Evolutionary conservation across 2,329 filamentous ascomycete species (phyloP), one percentile per base, ranked within the genome.

Genomic region (Boeremia lycopersici): DNA sequence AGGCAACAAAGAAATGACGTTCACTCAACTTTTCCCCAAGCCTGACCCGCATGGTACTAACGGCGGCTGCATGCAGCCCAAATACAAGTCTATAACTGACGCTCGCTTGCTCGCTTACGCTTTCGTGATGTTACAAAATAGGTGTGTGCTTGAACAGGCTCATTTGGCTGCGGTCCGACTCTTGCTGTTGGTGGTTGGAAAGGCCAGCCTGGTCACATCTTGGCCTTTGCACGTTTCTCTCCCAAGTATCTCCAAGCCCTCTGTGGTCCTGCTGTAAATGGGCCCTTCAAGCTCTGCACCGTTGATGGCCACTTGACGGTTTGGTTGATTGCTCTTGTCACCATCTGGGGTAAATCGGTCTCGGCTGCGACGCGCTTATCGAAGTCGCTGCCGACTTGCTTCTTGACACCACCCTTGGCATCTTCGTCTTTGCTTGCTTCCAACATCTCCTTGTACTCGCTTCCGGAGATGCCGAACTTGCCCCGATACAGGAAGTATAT

Each of bases 401-500:
- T 85, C 64, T 86, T 87, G 68, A 96, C 87, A 12, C 86, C 66
- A 3, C 69, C 81, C 15, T 81, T 80, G 1, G 79, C 79, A 38
- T 86, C 83, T 67, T 90, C 88, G 50, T 95, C 89, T 51, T 83
- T 84, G 36, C 83, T 85, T n/a, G 86, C 84, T 55, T 90, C 84
- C 75, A 97, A 88, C 86, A 98, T 93, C 67, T 86, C 83, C 67
- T 90, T 81, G 74, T 96, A 99, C 50, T 96, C 91, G 4, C 85
- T 83, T 13, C 87, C 86, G 0, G 93, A 91, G 38, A 99, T 95
- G 51, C 85, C 84, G 68, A 93, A 96, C 69, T 96, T 93, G 72
- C 89, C 87, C 74, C 96, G 93, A 74, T 97, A 99, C 68, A 93
- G 87, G 75, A 96, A 96, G 78, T 99, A 99, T 0, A 99, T 80